Evolutionary conservation across 78 protist species (phyloP).

Genomic region (Speleostelium caveatum): DNA sequence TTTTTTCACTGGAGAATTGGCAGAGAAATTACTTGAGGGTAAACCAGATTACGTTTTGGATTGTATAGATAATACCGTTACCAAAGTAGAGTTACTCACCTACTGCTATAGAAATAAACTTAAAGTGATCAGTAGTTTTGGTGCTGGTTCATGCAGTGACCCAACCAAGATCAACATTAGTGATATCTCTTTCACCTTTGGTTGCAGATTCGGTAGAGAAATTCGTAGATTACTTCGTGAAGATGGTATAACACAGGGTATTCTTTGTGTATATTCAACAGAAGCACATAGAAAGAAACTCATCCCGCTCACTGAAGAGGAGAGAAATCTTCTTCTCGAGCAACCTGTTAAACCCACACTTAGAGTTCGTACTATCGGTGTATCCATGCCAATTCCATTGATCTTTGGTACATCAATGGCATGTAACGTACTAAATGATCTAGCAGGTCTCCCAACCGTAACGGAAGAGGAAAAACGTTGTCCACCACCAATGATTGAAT

Average conservation of each 20-base stretch:
- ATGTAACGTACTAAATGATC: conserved; percentile 27
- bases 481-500: conserved; percentile 48
- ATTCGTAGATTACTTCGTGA: not conserved
- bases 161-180: conserved; percentile 50
- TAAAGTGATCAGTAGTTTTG: conserved; percentile 73
- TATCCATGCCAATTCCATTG: conserved; percentile 60
- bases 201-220: conserved; percentile 35
- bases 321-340: conserved; percentile 11
- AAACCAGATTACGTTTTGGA: conserved; percentile 81
- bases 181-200: conserved; percentile 41
- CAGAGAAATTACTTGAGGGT: conserved; percentile 37
- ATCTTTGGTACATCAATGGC: conserved; percentile 59
- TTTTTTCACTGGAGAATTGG: conserved; percentile 48
- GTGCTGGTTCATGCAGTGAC: conserved; percentile 87
- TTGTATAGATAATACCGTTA: conserved; percentile 80
- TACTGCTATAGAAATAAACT: conserved; percentile 57
- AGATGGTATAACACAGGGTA: conserved; percentile 47
- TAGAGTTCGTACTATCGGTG: conserved; percentile 54
- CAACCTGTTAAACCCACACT: conserved; percentile 50
- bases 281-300: conserved; percentile 36
- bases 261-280: conserved; percentile 45
- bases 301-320: conserved; percentile 59
- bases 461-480: conserved; percentile 21
- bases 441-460: conserved; percentile 32
- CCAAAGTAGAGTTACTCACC: conserved; percentile 77